Conservation (phyloP, 208 protist species). For the Leptomonas pyrrhocoris region DNA sequence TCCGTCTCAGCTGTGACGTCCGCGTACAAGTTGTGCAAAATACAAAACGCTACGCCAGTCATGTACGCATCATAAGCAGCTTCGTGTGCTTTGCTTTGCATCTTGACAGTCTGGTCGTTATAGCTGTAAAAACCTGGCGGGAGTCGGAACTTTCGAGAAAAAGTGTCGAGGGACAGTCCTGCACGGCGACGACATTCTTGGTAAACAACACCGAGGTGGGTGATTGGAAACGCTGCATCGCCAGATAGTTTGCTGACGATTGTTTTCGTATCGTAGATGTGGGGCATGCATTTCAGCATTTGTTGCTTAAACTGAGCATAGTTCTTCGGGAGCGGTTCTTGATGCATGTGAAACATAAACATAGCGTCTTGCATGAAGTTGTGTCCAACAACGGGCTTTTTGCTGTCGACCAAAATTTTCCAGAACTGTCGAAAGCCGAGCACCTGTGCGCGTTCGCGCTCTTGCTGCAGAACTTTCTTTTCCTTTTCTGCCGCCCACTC, state of each 20-base stretch:
- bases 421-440: slow-evolving; percentile 71
- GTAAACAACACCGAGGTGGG: slow-evolving; percentile 50
- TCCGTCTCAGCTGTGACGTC: slow-evolving; percentile 13
- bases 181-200: slow-evolving; percentile 35
- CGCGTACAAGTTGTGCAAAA: slow-evolving; percentile 21
- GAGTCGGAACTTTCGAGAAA: slow-evolving; percentile 30
- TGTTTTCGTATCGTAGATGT: slow-evolving; percentile 80
- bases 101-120: slow-evolving; percentile 33
- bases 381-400: slow-evolving; percentile 80
- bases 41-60: slow-evolving; percentile 61
- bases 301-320: slow-evolving; percentile 62
- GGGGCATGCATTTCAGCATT: slow-evolving; percentile 39
- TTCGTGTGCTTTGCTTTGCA: slow-evolving; percentile 55
- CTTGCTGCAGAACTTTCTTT: neutral
- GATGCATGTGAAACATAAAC: slow-evolving; percentile 87
- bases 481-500: slow-evolving; percentile 12
- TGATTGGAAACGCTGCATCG: slow-evolving; percentile 24
- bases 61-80: slow-evolving; percentile 82
- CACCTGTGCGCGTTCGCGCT: slow-evolving; percentile 16
- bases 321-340: slow-evolving; percentile 38
- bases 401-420: slow-evolving; percentile 62
- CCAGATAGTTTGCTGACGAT: slow-evolving; percentile 31
- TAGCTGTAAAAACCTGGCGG: slow-evolving; percentile 67
- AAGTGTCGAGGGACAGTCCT: neutral
- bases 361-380: slow-evolving; percentile 84